A percentile compares a stretch with the other conserved stretches of the same genome.
These are phyloP conservation scores for Thalia dealbata DNA, from an alignment of 176 grass and related monocot species.

Conservation along the genomic window DNA sequence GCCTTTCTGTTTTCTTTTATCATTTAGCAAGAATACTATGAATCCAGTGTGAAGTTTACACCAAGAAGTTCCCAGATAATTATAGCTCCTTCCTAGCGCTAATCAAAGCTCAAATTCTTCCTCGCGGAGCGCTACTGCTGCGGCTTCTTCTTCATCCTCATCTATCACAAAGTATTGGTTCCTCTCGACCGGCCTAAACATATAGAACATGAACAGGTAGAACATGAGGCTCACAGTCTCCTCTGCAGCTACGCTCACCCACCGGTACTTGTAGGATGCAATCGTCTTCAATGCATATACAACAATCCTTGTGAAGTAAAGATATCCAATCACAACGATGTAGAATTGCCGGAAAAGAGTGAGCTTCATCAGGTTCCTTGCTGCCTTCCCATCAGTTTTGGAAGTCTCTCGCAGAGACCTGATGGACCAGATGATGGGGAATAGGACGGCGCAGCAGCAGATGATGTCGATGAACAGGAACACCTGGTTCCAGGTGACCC, in stretches of 20 bases:
- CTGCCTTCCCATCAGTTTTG: conserved; percentile 95
- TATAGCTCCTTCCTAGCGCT: not conserved
- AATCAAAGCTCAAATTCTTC: conserved; percentile 90
- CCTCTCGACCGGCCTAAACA: conserved; percentile 86
- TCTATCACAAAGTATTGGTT: conserved; percentile 89
- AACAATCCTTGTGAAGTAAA: conserved; percentile 96
- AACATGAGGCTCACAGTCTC: conserved; percentile 76
- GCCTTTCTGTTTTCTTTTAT: not conserved
- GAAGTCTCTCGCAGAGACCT: conserved; percentile 76
- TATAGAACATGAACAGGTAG: conserved; percentile 96
- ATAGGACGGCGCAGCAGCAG: conserved; percentile 89
- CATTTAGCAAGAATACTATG: not conserved
- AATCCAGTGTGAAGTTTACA: not conserved
- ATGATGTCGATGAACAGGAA: conserved; percentile 82
- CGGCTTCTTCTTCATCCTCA: conserved; percentile 87
- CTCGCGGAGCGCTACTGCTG: conserved; percentile 65
- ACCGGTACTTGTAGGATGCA: conserved; percentile 92
- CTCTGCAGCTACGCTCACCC: conserved; percentile 83
- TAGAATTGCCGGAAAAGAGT: conserved; percentile 96
- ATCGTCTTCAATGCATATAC: conserved; percentile 94
- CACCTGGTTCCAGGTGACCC: conserved; percentile 91
- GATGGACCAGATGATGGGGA: conserved; percentile 95
- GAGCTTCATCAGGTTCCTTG: conserved; percentile 77
- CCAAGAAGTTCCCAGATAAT: not conserved
- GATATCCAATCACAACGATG: conserved; percentile 78